Conservation (phyloP, 2,329 filamentous ascomycete genomes). For the Aurifilum marmelostoma region DNA sequence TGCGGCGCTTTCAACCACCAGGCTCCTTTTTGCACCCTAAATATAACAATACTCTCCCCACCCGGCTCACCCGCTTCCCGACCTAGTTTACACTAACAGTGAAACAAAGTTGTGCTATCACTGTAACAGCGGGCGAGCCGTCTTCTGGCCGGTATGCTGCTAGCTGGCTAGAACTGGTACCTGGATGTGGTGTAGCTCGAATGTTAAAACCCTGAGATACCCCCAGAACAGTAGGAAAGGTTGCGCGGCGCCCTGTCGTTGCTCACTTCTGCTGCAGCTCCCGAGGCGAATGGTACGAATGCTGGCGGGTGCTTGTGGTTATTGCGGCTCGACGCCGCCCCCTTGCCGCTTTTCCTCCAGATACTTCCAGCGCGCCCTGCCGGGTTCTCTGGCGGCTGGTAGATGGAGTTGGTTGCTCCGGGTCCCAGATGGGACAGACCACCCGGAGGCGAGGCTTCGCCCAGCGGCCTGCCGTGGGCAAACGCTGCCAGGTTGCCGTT, state of each 20-base stretch:
- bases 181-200: slow-evolving; percentile 12
- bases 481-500: slow-evolving; percentile 73
- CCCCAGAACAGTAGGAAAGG: not conserved
- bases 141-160: not conserved
- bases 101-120: slow-evolving; percentile 15
- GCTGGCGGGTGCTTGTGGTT: not conserved
- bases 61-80: not conserved
- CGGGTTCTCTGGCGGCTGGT: slow-evolving; percentile 44
- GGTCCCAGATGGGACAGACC: slow-evolving; percentile 65
- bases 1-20: not conserved
- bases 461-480: slow-evolving; percentile 62
- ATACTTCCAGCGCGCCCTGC: slow-evolving; percentile 35
- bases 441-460: slow-evolving; percentile 64
- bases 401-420: slow-evolving; percentile 39
- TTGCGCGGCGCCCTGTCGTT: not conserved
- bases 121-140: slow-evolving; percentile 14
- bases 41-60: no score
- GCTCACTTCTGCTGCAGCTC: no score
- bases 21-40: not conserved
- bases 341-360: slow-evolving; percentile 29
- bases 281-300: not conserved
- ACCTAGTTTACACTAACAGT: not conserved
- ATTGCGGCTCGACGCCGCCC: not conserved
- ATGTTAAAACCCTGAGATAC: not conserved
- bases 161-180: slow-evolving; percentile 14